Base-by-base conservation (phyloP, 306 rosid genomes). In the Medicago arabica region DNA sequence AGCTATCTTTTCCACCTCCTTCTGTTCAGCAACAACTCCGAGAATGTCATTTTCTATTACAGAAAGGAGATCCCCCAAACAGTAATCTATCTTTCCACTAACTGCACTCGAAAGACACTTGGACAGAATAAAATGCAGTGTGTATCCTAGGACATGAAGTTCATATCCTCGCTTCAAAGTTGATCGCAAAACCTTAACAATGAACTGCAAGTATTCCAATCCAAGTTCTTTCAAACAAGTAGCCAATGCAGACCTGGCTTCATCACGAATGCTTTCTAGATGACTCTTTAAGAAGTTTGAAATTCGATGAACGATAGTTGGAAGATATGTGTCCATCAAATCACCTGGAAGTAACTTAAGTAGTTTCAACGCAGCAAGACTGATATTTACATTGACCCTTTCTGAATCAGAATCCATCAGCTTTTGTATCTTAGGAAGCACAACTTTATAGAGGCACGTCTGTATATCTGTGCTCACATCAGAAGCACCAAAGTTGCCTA, bases 171-270 rank as follows among this genome's bases (percentile, higher is more conserved):
- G 86, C 82, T 87, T 95, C 75, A 95, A 82, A 43, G 92, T 88
- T 47, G 88, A 77, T 75, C 82, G 89, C 89, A 92, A 73, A 66
- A 86, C 95, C 84, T 73, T 85, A 80, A 95, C 87, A 72, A 92
- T 67, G 70, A 92, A 88, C 81, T 90, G 98, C 79, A 95, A 85
- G 84, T 81, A 95, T 78, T 89, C 95, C 82, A 90, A 71, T 80
- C 98, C 98, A 77, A 95, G 96, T 78, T 92, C 98, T 83, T 89
- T 92, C 88, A 95, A 81, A 86, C 96, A 90, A 61, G 93, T 80
- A 72, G 89, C 94, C 93, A 95, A 68, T 8, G 95, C 93, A 69
- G 89, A 86, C 84, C 98, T 88, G 78, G 97, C 98, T 75, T 90
- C 98, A 57, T 95, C 95, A 43, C 98, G 96, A 21, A 89, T 72